These are phyloP conservation scores for Lactifluus pinguis DNA, from an alignment of 768 basidiomycete species.

Conservation along the genomic window DNA sequence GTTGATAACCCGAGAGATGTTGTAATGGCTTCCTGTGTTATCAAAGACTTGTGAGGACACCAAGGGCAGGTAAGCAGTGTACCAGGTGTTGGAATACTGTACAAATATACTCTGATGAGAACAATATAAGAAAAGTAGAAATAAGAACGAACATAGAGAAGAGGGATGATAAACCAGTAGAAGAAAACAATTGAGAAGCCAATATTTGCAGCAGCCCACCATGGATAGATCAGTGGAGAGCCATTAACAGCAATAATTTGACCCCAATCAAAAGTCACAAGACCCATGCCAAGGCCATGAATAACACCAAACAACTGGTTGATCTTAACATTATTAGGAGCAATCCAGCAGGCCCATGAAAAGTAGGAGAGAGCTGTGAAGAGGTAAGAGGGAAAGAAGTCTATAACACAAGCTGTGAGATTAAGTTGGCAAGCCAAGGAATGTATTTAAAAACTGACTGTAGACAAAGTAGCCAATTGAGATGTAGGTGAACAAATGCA, in stretches of 20 bases:
- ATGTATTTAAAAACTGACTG: constrained; percentile 35
- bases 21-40: constrained; percentile 48
- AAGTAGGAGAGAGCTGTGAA: constrained; percentile 33
- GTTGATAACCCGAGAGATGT: constrained; percentile 49
- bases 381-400: neutral
- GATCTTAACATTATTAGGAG: constrained; percentile 39
- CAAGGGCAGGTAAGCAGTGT: constrained; percentile 32
- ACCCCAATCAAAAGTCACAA: neutral
- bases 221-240: no score
- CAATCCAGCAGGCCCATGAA: constrained; percentile 37
- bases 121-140: neutral
- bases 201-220: no score
- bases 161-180: no score
- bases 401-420: neutral
- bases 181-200: no score
- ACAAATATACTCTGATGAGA: neutral
- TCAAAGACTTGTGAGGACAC: constrained; percentile 57
- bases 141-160: no score
- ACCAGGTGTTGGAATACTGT: constrained; percentile 1
- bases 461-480: constrained; percentile 31
- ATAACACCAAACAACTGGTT: constrained; percentile 66
- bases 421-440: neutral
- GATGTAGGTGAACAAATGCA: constrained; percentile 40
- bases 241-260: neutral
- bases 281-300: neutral